phyloP scores from a whole-genome alignment of 2,329 filamentous ascomycete genomes.

The Colletotrichum navitas region DNA sequence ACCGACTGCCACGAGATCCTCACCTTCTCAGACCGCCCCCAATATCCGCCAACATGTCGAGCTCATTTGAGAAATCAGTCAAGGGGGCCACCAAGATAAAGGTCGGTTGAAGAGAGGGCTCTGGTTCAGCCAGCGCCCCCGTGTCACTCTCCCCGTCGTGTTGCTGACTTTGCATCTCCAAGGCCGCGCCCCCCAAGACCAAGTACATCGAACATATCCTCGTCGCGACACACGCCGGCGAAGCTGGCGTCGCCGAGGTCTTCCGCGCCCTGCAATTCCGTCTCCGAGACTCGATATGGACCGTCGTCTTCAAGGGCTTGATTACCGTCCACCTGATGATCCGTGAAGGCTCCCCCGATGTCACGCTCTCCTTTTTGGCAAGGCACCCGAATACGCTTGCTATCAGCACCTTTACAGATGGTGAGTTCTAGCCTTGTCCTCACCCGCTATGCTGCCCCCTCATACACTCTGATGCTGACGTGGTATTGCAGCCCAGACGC shows the following conservation, averaged over 20 bases:
- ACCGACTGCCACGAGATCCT: conserved; percentile 35
- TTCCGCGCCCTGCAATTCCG: conserved; percentile 92
- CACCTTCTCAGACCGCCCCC: conserved; percentile 4
- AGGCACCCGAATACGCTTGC: conserved; percentile 86
- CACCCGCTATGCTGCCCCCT: not conserved
- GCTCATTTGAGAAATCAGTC: conserved; percentile 98
- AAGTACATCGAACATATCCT: conserved; percentile 99
- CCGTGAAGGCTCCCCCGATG: conserved; percentile 90
- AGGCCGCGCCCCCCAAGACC: conserved; percentile 86
- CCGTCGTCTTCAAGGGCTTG: conserved; percentile 97
- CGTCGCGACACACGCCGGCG: conserved; percentile 92
- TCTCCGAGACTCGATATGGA: conserved; percentile 97
- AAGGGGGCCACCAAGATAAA: conserved; percentile 99
- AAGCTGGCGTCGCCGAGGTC: conserved; percentile 94
- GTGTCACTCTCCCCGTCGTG: conserved; percentile 28
- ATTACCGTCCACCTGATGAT: conserved; percentile 99
- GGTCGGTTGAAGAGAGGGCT: conserved; percentile 59
- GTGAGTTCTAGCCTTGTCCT: conserved; percentile 64
- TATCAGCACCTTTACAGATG: conserved; percentile 92
- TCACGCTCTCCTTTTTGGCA: conserved; percentile 86
- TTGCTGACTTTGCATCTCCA: conserved; percentile 38
- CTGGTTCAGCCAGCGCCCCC: not conserved
- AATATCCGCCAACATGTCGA: conserved; percentile 70
- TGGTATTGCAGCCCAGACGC: conserved; percentile 79
- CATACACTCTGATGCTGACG: conserved; percentile 16